phyloP scores from a whole-genome alignment of 805 yeast species.

The Metschnikowia vanudenii region DNA sequence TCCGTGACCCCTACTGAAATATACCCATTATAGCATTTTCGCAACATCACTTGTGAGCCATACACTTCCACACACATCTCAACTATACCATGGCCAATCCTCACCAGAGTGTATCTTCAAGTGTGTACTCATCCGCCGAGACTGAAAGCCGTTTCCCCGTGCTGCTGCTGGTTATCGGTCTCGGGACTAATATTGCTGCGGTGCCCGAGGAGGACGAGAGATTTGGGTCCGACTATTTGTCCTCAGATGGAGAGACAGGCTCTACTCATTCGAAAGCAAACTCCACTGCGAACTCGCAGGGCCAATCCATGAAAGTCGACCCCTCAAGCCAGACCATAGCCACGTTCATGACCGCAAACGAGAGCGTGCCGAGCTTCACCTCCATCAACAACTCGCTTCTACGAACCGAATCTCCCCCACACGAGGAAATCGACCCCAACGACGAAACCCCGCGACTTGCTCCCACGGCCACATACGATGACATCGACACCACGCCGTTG shows the following conservation, averaged over 20 bases:
- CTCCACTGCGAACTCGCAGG: neutral
- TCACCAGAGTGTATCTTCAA: constrained; percentile 35
- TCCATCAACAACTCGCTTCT: constrained; percentile 35
- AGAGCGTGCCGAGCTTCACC: constrained; percentile 29
- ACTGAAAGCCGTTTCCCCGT: constrained; percentile 17
- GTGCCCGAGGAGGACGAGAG: constrained; percentile 20
- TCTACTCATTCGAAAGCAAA: too few species aligned
- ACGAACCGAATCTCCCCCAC: constrained; percentile 20
- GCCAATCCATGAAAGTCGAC: constrained; percentile 11
- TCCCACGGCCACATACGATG: constrained; percentile 7
- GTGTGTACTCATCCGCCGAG: constrained; percentile 35
- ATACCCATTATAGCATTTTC: too few species aligned
- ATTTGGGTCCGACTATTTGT: constrained; percentile 11
- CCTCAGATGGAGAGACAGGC: constrained; percentile 8
- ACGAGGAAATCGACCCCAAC: constrained; percentile 16
- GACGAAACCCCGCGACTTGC: constrained; percentile 36
- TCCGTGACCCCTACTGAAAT: too few species aligned
- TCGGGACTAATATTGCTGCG: neutral
- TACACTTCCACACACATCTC: neutral
- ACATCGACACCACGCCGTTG: constrained; percentile 33
- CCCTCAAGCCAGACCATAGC: constrained; percentile 27
- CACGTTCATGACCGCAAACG: constrained; percentile 29
- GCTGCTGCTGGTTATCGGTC: neutral
- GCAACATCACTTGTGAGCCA: too few species aligned
- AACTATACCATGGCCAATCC: constrained; percentile 9